These are phyloP conservation scores for Fusarium verticillioides DNA, from an alignment of 2,329 filamentous ascomycete genomes.

Conservation along the genomic window DNA sequence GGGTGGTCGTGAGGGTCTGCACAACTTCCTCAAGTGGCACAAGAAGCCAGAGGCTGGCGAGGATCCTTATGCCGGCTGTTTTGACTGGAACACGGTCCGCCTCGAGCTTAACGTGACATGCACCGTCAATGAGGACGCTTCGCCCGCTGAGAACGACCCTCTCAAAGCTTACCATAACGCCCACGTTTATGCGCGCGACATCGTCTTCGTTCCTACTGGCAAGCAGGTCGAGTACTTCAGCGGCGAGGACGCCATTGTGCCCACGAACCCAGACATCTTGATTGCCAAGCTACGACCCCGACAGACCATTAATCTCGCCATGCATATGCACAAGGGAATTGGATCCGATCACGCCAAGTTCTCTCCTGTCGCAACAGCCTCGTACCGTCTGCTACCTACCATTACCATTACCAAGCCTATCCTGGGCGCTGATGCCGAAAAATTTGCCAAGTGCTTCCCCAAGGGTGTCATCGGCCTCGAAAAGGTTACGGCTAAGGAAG, in stretches of 20 bases:
- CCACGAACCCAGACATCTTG: slow-evolving; percentile 91
- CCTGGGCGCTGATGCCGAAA: slow-evolving; percentile 84
- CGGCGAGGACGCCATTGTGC: slow-evolving; percentile 74
- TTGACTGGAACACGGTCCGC: slow-evolving; percentile 88
- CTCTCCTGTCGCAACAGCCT: slow-evolving; percentile 93
- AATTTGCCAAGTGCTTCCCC: slow-evolving; percentile 92
- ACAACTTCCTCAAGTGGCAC: slow-evolving; percentile 83
- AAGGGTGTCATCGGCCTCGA: slow-evolving; percentile 86
- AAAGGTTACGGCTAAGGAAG: slow-evolving; percentile 75
- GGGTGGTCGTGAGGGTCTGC: slow-evolving; percentile 79
- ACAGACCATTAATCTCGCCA: slow-evolving; percentile 85
- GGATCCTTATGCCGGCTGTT: slow-evolving; percentile 68
- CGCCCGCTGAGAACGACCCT: slow-evolving; percentile 80
- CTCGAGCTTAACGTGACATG: slow-evolving; percentile 83
- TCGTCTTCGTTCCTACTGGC: slow-evolving; percentile 81
- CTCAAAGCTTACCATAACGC: slow-evolving; percentile 86
- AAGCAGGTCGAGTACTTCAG: slow-evolving; percentile 76
- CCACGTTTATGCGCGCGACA: slow-evolving; percentile 81
- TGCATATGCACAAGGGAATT: slow-evolving; percentile 95
- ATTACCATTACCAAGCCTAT: slow-evolving; percentile 89
- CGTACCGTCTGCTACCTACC: slow-evolving; percentile 88
- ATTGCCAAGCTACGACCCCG: slow-evolving; percentile 93
- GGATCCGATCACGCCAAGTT: slow-evolving; percentile 97
- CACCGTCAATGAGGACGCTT: slow-evolving; percentile 79
- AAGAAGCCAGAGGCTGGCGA: slow-evolving; percentile 74